These are phyloP conservation scores for Crucihimalaya himalaica DNA, from an alignment of 345 rosid species.

Conservation along the genomic window DNA sequence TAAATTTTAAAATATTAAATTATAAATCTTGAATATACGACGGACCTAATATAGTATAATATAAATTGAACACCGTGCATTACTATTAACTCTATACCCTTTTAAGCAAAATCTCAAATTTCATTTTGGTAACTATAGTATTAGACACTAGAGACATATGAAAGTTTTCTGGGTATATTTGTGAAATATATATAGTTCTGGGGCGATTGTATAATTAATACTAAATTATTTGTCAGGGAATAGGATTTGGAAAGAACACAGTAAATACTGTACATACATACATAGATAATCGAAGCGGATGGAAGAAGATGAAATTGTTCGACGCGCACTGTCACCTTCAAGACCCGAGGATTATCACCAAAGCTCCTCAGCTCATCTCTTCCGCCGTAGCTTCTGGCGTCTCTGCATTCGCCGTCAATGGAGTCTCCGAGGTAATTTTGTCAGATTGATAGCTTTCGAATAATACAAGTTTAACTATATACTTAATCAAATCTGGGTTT, in stretches of 20 bases:
- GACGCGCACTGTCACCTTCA: conserved; percentile 98
- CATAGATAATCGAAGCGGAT: neutral
- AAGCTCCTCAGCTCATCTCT: conserved; percentile 64
- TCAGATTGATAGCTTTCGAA: conserved; percentile 6
- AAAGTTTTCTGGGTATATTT: neutral
- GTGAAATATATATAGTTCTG: neutral
- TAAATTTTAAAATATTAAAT: too few relatives aligned
- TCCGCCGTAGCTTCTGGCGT: conserved; percentile 63
- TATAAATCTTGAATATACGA: too few relatives aligned
- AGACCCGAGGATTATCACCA: conserved; percentile 75
- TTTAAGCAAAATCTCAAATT: neutral
- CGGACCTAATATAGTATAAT: too few relatives aligned
- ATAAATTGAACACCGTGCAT: neutral
- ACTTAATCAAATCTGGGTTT: neutral
- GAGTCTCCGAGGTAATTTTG: conserved; percentile 62
- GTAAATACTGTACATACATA: neutral
- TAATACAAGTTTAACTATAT: neutral
- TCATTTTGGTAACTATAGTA: neutral
- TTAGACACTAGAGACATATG: neutral
- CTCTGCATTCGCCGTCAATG: conserved; percentile 76
- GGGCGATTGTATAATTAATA: neutral
- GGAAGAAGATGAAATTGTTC: conserved; percentile 59
- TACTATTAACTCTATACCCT: neutral
- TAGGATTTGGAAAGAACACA: neutral
- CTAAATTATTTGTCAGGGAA: neutral